phyloP scores from a whole-genome alignment of 2,329 filamentous ascomycete species.

The Neopestalotiopsis clavispora region DNA sequence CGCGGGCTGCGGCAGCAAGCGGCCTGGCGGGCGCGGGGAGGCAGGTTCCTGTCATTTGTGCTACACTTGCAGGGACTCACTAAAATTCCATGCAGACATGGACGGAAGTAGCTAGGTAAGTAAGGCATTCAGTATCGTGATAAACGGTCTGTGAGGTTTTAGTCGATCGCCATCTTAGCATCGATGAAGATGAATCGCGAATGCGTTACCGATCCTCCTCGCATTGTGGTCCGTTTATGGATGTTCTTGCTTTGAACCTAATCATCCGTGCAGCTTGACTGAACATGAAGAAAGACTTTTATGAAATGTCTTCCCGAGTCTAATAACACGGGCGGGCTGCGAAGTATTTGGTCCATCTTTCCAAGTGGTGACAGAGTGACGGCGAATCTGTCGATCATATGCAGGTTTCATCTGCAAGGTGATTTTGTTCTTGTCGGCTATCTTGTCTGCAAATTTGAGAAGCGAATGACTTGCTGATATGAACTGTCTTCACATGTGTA shows the following conservation, averaged over 20 bases:
- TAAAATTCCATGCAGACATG: background rate
- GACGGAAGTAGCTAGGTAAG: background rate
- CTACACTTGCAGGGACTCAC: no score
- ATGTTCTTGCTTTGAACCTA: background rate
- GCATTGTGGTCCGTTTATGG: background rate
- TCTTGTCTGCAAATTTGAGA: background rate
- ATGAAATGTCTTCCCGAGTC: no score
- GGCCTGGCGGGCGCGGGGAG: no score
- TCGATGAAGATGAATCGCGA: background rate
- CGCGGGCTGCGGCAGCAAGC: background rate
- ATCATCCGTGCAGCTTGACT: background rate
- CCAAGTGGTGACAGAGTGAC: background rate
- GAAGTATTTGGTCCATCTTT: background rate
- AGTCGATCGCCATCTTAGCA: background rate
- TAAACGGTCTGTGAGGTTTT: background rate
- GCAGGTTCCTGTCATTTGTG: no score
- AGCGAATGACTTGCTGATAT: background rate
- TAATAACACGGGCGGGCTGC: no score
- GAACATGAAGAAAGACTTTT: no score
- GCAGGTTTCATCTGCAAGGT: background rate
- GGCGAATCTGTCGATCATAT: background rate
- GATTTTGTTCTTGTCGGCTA: background rate
- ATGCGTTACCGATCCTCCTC: background rate
- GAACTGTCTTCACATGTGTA: no score
- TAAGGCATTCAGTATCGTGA: background rate